Percentiles rank a stretch among this genome's conserved stretches.
Conservation (phyloP, 208 protist genomes). For the Trypanosoma congolense region DNA sequence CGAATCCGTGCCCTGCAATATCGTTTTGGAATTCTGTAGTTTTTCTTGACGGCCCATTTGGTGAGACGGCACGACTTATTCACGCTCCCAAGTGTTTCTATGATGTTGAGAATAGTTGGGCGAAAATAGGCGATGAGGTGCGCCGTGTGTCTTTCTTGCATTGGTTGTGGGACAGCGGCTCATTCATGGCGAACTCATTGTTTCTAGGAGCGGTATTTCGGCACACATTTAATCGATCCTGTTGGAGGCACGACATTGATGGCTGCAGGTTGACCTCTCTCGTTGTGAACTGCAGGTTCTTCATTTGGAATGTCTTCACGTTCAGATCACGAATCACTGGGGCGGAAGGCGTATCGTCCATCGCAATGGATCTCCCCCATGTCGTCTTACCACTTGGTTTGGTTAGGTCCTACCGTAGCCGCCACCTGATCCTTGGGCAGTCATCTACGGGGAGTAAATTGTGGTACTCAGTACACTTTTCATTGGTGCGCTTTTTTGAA, state of each 20-base stretch:
- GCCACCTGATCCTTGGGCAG: conserved; percentile 44
- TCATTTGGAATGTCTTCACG: conserved; percentile 48
- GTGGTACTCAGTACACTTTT: conserved; percentile 70
- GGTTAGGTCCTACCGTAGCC: conserved; percentile 43
- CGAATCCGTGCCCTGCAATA: conserved; percentile 47
- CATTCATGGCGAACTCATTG: conserved; percentile 35
- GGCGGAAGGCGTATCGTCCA: conserved; percentile 20
- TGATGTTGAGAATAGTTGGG: conserved; percentile 24
- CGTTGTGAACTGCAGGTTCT: conserved; percentile 60
- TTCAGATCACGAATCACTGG: conserved; percentile 7
- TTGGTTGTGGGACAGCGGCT: conserved; percentile 25
- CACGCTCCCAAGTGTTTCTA: conserved; percentile 57
- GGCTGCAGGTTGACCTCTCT: conserved; percentile 36
- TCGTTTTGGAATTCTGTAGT: conserved; percentile 73
- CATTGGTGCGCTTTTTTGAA: conserved; percentile 36
- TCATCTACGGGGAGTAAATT: conserved; percentile 33
- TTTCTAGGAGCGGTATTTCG: conserved; percentile 34
- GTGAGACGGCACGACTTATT: conserved; percentile 43
- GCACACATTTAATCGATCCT: conserved; percentile 42
- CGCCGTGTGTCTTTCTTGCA: conserved; percentile 17
- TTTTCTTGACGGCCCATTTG: conserved; percentile 53
- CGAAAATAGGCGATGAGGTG: neutral
- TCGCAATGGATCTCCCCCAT: conserved; percentile 31
- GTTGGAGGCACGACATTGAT: conserved; percentile 27
- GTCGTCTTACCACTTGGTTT: conserved; percentile 20